Evolutionary conservation across 495 filamentous ascomycete species (phyloP).

Genomic region (Neurospora sp.): DNA sequence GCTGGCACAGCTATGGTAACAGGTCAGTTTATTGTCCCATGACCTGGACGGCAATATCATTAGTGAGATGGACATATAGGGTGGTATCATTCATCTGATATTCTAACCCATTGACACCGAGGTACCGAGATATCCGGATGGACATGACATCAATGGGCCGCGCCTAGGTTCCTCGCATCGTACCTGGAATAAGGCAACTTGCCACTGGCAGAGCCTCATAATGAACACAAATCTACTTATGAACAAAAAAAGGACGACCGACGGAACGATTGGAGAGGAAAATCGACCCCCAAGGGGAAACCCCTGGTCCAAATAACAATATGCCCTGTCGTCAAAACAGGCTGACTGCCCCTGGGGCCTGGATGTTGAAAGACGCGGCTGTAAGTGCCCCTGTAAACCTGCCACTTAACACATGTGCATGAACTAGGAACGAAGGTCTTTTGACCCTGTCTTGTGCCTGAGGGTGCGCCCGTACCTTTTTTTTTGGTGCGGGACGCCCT

Average conservation of each 20-base stretch:
- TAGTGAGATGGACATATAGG: background rate
- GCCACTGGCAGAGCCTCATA: background rate
- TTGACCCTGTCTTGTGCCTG: background rate
- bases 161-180: background rate
- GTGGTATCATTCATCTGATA: background rate
- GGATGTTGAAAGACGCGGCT: background rate
- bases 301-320: background rate
- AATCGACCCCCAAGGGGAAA: no score
- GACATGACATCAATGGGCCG: background rate
- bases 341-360: background rate
- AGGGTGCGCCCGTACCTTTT: background rate
- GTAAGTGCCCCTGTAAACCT: background rate
- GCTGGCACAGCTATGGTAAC: background rate
- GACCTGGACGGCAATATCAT: background rate
- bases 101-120: background rate
- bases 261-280: background rate
- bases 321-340: background rate
- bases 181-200: background rate
- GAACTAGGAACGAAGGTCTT: background rate
- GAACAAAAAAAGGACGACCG: background rate
- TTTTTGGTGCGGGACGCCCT: background rate
- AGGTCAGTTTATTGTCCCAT: background rate
- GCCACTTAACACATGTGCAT: background rate
- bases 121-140: background rate
- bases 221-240: background rate